Conservation (phyloP, 768 basidiomycete species). For the Xerocomus potaroensis region DNA sequence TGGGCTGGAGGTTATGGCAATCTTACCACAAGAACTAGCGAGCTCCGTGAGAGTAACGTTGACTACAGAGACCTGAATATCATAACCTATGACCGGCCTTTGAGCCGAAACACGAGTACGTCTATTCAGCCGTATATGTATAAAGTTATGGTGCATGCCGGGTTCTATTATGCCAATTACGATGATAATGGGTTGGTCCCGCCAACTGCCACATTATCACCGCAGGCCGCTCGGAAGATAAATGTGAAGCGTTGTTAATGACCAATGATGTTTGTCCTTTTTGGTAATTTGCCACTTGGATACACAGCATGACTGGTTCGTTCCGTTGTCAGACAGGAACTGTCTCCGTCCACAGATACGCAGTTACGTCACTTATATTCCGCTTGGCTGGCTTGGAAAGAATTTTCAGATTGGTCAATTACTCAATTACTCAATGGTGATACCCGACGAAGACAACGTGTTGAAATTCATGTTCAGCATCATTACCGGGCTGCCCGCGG, state of each 20-base stretch:
- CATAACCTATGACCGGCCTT: slow-evolving; percentile 12
- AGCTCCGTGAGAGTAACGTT: slow-evolving; percentile 17
- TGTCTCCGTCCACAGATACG: neutral
- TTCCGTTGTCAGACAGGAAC: slow-evolving; percentile 58
- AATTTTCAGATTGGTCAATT: slow-evolving; percentile 2
- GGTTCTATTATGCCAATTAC: slow-evolving; percentile 18
- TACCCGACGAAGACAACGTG: neutral
- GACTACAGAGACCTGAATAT: slow-evolving; percentile 3
- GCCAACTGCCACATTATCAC: slow-evolving; percentile 36
- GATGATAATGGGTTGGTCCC: slow-evolving; percentile 37
- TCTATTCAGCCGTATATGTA: slow-evolving; percentile 2
- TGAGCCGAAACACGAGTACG: slow-evolving; percentile 1
- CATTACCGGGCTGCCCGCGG: neutral
- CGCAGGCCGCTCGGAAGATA: slow-evolving; percentile 37
- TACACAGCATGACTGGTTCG: slow-evolving; percentile 45
- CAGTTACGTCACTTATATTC: slow-evolving; percentile 8
- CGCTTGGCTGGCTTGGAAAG: neutral
- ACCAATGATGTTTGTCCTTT: slow-evolving; percentile 34
- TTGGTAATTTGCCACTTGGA: neutral
- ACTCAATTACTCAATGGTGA: neutral
- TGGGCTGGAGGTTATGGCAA: slow-evolving; percentile 18
- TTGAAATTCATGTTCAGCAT: neutral
- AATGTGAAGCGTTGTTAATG: slow-evolving; percentile 57
- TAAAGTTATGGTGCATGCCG: slow-evolving; percentile 12
- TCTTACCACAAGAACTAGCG: slow-evolving; percentile 25